Evolutionary conservation across 176 grass and related monocot species (phyloP).

Genomic region (Oryza coarctata): DNA sequence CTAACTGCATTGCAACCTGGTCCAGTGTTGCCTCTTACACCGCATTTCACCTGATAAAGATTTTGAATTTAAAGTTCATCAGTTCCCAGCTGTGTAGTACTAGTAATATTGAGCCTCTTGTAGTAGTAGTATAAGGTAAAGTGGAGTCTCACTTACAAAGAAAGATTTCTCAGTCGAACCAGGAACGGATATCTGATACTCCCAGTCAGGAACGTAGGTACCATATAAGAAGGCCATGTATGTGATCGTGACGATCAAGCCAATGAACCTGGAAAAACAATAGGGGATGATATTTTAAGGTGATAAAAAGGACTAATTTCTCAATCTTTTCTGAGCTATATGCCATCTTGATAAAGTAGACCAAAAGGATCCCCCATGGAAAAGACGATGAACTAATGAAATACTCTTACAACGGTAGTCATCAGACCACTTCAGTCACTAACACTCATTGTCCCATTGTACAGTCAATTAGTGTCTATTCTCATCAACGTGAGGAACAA

Average conservation of each 20-base stretch:
- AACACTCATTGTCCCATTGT: background rate
- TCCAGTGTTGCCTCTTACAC: conserved; percentile 66
- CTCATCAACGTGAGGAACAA: background rate
- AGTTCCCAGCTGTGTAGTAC: background rate
- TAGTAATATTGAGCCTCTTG: background rate
- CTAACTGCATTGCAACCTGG: conserved; percentile 85
- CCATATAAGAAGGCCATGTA: conserved; percentile 69
- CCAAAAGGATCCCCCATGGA: background rate
- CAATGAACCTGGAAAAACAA: conserved; percentile 38
- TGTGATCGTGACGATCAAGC: conserved; percentile 51
- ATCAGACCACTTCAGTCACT: background rate
- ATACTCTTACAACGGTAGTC: too few relatives aligned
- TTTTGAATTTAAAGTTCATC: background rate
- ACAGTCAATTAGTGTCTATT: background rate
- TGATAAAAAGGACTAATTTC: background rate
- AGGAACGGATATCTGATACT: conserved; percentile 46
- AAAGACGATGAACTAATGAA: background rate
- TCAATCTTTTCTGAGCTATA: background rate
- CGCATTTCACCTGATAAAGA: conserved; percentile 72
- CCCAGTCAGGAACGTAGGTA: conserved; percentile 75
- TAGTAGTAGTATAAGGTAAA: background rate
- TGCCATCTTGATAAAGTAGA: too few relatives aligned
- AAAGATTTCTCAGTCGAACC: conserved; percentile 46
- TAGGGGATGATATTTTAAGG: background rate
- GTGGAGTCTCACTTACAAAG: conserved; percentile 42